Evolutionary conservation across 2,329 filamentous ascomycete species (phyloP), one percentile per base, ranked within the genome.

Genomic region (Fusarium irregulare): DNA sequence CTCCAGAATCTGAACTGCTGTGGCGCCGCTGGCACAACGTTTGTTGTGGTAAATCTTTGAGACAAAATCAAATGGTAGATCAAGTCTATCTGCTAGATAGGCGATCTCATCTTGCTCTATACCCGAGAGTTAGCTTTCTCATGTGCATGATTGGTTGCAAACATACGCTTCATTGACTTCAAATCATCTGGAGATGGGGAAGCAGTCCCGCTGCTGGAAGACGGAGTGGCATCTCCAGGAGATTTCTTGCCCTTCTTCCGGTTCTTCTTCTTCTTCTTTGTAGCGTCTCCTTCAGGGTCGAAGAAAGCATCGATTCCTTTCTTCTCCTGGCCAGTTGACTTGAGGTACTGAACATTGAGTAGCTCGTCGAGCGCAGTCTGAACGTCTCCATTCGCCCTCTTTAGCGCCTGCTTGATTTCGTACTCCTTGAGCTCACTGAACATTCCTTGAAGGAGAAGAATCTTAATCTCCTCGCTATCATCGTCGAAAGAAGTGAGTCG

Each of bases 251-350:
- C 66, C 77, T 73, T 72, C 62, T 78, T 80, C 62, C 76, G 76
- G 41, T 76, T 80, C 25, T 72, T 79, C 61, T 76, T 80, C 68
- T 82, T 85, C 34, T 76, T 78, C 64, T 82, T 84, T 28, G 66
- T 75, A 2, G 78, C 77, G 1, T 80, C 78, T 18, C 84, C 80
- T 18, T 88, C 85, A 0, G 85, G 85, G 41, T 88, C 85, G 23
- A 88, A 89, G 76, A 97, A 97, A 0, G 88, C 93, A 61, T 98
- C 93, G n/a, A 98, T 84, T 0, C 94, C 93, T 76, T 92, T 95
- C 3, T 85, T 82, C 3, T 86, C 83, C 56, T 88, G 83, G 1
- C 87, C 87, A 2, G 84, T 86, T 60, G 93, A 88, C 61, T 93
- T 89, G 7, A 98, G 89, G 75, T 91, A 93, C 21, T 92, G 89